Conservation (phyloP, 192 early-diverging fungal genomes). For the Coemansia sp. region DNA sequence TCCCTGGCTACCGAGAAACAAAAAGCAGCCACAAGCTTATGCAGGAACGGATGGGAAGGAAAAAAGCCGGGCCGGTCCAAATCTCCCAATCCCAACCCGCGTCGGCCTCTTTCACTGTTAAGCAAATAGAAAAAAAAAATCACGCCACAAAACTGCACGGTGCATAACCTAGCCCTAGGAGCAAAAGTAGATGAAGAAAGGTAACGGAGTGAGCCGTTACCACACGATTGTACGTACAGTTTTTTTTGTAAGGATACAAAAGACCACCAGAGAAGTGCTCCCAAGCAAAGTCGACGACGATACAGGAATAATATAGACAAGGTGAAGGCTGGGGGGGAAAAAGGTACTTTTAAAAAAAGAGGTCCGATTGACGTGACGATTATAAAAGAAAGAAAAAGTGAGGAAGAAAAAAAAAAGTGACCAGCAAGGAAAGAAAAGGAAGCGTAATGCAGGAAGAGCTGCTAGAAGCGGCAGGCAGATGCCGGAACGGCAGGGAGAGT, state of each 20-base stretch:
- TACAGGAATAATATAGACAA: background rate
- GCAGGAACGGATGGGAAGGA: background rate
- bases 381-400: slow-evolving; percentile 2
- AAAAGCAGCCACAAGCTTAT: background rate
- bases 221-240: background rate
- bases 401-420: slow-evolving; percentile 3
- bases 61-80: background rate
- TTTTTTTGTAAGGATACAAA: background rate
- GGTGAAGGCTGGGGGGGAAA: background rate
- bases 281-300: background rate
- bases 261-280: background rate
- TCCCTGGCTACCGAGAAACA: no score
- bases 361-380: background rate
- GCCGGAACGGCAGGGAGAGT: slow-evolving; percentile 3
- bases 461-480: slow-evolving; percentile 4
- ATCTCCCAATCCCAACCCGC: background rate
- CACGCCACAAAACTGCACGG: background rate
- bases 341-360: background rate
- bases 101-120: background rate
- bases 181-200: background rate
- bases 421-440: background rate
- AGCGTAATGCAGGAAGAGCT: background rate
- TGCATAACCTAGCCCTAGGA: background rate
- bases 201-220: background rate
- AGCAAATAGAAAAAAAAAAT: background rate